Evolutionary conservation across 1,284 basidiomycete genomes (phyloP), one percentile per base, ranked within the genome.

Genomic region (Cerrena zonata): DNA sequence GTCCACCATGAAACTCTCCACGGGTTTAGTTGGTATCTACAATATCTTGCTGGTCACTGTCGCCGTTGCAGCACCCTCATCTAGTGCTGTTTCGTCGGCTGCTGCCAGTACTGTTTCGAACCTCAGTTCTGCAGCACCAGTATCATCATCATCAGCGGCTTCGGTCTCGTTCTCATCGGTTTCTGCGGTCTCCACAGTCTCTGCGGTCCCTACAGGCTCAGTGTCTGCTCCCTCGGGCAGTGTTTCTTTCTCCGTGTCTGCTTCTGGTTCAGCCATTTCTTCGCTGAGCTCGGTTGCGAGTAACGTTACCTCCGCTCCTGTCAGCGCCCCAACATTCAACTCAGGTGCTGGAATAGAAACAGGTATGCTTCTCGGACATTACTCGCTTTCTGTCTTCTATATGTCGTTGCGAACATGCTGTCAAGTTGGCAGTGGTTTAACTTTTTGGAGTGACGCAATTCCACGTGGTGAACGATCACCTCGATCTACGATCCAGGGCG

Each of bases 281-380:
- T 44, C 45, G 25, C 45, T 50, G 43, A 40, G 37, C 21, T 41
- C 51, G n/a, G 47, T 26, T 10, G 23, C 53, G 25, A 53, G 44
- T 12, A 42, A 48, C 27, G 45, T 41, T 27, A 48, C 51, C 25
- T 21, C 51, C 22, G 13, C 55, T 41, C 53, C 51, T 23, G 54
- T 45, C 15, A 51, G 45, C 3, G n/a, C n/a, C n/a, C 53, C 54
- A 1, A 53, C 56, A 4, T 59, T 58, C 55, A 58, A 57, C 51
- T 53, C 50, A 4, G 58, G 58, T 10, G 27, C 52, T 25, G 60
- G 57, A n/a, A 59, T 56, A n/a, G 59, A 61, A 48, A 57, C 55
- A 18, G 56, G 59, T 61, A 53, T 42, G 59, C 53, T 21, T 45
- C 47, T 34, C n/a, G 18, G 13, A 22, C 30, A 15, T 47, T 19